Evolutionary conservation across 2,329 filamentous ascomycete species (phyloP), one percentile per base, ranked within the genome.

Genomic region (Davidsoniella eucalypti): DNA sequence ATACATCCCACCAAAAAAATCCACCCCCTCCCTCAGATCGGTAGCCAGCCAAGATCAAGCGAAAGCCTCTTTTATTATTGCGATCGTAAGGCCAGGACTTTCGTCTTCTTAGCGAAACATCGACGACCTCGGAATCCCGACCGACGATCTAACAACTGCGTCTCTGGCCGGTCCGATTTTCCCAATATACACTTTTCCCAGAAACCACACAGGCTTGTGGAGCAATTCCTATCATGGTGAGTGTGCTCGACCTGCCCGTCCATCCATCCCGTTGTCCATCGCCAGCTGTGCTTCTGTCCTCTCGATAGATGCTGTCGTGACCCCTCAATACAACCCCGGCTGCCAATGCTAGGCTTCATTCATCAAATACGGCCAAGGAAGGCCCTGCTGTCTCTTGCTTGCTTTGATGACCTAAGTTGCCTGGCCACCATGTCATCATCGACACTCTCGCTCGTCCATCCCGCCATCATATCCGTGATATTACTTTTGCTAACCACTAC

Each of bases 151-250:
- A 17, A 16, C 29, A 38, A 17, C n/a, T 26, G 26, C 14, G 29
- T 44, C 37, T 17, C 23, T 43, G 49, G 49, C 49, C 44, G 44
- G 49, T 42, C 49, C 44, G 49, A 51, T 23, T 47, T 51, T 47
- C n/a, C 38, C 26, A 47, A 42, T 14, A 47, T 43, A 16, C 23
- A 17, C 23, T 29, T 29, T 7, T 29, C 6, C 26, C 6, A 29
- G 26, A 23, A 33, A 17, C 18, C 39, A 33, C 14, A 51, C 23
- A 47, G 49, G 49, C 44, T 42, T 52, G 36, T 26, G 52, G 49
- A 55, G 54, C 50, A 54, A 52, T 48, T 47, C 52, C 67, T 67
- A 59, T 57, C 52, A 59, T 59, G 58, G 58, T 59, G 54, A 57
- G 58, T 55, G 43, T 33, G 18, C 44, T 40, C n/a, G 5, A 3